Conservation (phyloP, 2,329 filamentous ascomycete genomes). For the Xylaria hypoxylon region DNA sequence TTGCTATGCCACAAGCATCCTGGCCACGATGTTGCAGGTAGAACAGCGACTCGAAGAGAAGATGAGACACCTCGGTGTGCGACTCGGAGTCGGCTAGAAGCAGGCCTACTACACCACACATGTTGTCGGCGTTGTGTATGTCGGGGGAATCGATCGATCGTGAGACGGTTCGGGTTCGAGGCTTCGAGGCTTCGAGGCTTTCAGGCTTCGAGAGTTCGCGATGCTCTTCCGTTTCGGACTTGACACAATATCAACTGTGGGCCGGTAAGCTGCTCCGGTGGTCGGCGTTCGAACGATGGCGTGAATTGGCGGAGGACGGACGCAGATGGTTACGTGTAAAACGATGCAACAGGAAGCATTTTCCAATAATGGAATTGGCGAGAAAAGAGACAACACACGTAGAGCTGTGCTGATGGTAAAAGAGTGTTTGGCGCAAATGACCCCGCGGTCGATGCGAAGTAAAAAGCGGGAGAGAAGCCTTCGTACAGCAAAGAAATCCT, state of each 20-base stretch:
- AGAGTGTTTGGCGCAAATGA: conserved; percentile 22
- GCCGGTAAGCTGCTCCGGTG: conserved; percentile 20
- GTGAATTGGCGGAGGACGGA: neutral
- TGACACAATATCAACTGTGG: conserved; percentile 9
- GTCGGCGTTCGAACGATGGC: conserved; percentile 18
- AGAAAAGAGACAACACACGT: neutral
- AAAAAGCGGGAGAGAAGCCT: conserved; percentile 6
- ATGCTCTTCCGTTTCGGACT: conserved; percentile 12
- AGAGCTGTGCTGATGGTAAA: neutral
- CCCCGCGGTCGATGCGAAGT: conserved; percentile 16
- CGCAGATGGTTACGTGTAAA: neutral
- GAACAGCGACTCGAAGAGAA: conserved; percentile 41
- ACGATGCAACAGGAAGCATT: neutral
- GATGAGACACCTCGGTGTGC: conserved; percentile 35
- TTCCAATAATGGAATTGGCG: neutral
- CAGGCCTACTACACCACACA: conserved; percentile 41
- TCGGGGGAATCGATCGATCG: neutral
- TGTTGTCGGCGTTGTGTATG: conserved; percentile 9
- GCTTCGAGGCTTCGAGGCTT: neutral
- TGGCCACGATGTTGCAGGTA: conserved; percentile 54
- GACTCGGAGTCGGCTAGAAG: conserved; percentile 40
- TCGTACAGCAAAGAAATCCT: neutral
- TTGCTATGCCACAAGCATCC: conserved; percentile 73
- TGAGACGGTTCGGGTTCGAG: neutral
- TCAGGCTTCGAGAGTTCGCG: neutral